Evolutionary conservation across 1,284 basidiomycete genomes (phyloP).

Genomic region (Vanrija sp.): DNA sequence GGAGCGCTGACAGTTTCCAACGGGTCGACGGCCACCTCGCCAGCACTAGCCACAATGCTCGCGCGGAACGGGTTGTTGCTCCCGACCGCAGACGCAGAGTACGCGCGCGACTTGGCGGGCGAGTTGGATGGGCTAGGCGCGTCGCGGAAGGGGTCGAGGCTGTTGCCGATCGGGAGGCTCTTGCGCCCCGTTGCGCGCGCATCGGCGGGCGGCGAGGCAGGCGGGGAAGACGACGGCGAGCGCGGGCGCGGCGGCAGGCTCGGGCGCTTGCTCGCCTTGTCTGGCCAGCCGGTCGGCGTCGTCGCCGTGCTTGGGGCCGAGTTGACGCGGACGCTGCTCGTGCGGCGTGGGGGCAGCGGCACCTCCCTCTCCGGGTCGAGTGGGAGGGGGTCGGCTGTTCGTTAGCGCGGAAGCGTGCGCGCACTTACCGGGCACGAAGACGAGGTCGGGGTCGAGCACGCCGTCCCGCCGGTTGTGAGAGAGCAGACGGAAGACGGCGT

Average conservation of each 20-base stretch:
- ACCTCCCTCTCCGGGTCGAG: constrained; percentile 1
- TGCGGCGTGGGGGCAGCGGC: constrained; percentile 11
- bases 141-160: constrained; percentile 18
- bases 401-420: not conserved
- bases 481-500: constrained; percentile 17
- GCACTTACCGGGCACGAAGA: constrained; percentile 21
- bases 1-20: not conserved
- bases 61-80: constrained; percentile 18
- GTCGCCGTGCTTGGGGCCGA: too few species aligned
- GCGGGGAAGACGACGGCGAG: not conserved
- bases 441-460: constrained; percentile 11
- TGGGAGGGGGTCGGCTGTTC: constrained; percentile 17
- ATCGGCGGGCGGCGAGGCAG: not conserved
- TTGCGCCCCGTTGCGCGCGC: not conserved
- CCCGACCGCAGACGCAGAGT: constrained; percentile 3
- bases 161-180: not conserved
- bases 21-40: not conserved
- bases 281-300: too few species aligned
- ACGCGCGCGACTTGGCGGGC: constrained; percentile 9
- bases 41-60: not conserved
- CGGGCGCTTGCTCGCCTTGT: not conserved
- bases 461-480: constrained; percentile 4
- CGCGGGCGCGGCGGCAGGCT: not conserved
- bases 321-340: not conserved
- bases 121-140: constrained; percentile 2